Base-by-base conservation (phyloP, 768 basidiomycete species). In the Phlebiopsis gigantea region DNA sequence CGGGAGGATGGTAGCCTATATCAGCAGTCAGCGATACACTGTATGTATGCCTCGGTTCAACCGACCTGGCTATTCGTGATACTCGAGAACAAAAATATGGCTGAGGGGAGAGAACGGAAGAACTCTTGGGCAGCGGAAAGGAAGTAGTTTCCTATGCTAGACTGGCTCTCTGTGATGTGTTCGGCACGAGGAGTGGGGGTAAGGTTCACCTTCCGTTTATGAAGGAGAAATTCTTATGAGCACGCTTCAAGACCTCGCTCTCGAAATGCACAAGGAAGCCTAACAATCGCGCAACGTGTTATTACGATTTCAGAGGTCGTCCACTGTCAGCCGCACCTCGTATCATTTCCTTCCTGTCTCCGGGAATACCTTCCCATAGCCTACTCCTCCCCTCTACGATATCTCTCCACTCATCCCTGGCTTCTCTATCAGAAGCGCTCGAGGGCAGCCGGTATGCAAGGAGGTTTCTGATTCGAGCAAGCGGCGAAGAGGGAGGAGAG, bases 261-360 rank as follows among this genome's bases (percentile, higher is more conserved):
- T 98, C 92, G 61, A 97, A 96, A 65, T 93, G 81, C 2, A 98
- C 94, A 19, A 98, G 78, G 68, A 98, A 96, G 0, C 93, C 93
- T 93, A 67, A 29, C 19, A 15, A 29, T 5, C 6, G 17, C 17
- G 34, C 17, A 39, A 9, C 12, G 19, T 30, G 12, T 34, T 34
- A 9, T 2, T 39, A 39, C 17, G 34, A 39, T 17, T 39, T 52
- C 22, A n/a, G n/a, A n/a, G n/a, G n/a, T n/a, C n/a, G n/a, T n/a
- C n/a, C n/a, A n/a, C n/a, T n/a, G 31, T 47, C 43, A n/a, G 14
- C 5, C 29, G 28, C 31, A 91, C 93, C 90, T 69, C 94, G 78
- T 50, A 98, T 92, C 24, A 86, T 85, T 69, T 98, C 95, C 69
- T 94, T 93, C 61, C 92, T 81, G 66, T 97, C 95, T 46, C 79